A percentile compares a stretch with the other conserved stretches of the same genome.
Conservation (phyloP, 768 basidiomycete species). For the Pulveroboletus ravenelii region DNA sequence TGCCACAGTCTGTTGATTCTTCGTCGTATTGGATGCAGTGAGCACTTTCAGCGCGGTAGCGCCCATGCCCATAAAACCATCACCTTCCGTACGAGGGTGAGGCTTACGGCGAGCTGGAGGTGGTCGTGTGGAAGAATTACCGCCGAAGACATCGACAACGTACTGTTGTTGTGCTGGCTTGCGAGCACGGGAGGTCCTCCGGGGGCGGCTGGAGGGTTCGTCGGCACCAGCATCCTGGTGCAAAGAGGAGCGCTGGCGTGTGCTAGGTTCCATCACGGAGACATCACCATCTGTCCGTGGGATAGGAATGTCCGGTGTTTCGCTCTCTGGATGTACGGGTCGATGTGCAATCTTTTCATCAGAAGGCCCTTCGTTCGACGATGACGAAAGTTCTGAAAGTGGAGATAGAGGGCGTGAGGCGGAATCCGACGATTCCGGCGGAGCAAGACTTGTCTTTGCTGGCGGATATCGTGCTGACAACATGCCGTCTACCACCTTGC, state of each 20-base stretch:
- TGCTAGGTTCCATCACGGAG: slow-evolving; percentile 11
- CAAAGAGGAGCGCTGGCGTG: slow-evolving; percentile 4
- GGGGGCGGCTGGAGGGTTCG: slow-evolving; percentile 21
- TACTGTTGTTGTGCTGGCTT: slow-evolving; percentile 36
- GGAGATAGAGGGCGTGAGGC: slow-evolving; percentile 6
- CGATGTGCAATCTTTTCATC: background rate
- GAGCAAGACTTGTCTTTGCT: slow-evolving; percentile 13
- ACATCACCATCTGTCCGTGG: background rate
- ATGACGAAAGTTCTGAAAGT: slow-evolving; percentile 25
- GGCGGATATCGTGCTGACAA: slow-evolving; percentile 25
- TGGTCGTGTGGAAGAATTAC: slow-evolving; percentile 25
- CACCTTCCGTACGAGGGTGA: slow-evolving; percentile 32
- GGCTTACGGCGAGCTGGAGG: slow-evolving; percentile 43
- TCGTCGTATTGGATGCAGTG: slow-evolving; percentile 66
- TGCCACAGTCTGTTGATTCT: slow-evolving; percentile 63
- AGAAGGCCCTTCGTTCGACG: slow-evolving; percentile 14
- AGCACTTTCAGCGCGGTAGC: slow-evolving; percentile 64
- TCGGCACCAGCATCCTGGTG: slow-evolving; percentile 9
- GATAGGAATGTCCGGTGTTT: background rate
- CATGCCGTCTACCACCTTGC: slow-evolving; percentile 38
- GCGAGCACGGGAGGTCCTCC: slow-evolving; percentile 51
- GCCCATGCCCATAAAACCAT: slow-evolving; percentile 61
- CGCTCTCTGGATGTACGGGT: background rate
- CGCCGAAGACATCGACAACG: slow-evolving; percentile 37
- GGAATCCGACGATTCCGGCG: slow-evolving; percentile 4